A percentile compares a stretch with the other conserved stretches of the same genome.
These are phyloP conservation scores for Scedosporium minutisporum DNA, from an alignment of 2,329 filamentous ascomycete species.

Conservation along the genomic window DNA sequence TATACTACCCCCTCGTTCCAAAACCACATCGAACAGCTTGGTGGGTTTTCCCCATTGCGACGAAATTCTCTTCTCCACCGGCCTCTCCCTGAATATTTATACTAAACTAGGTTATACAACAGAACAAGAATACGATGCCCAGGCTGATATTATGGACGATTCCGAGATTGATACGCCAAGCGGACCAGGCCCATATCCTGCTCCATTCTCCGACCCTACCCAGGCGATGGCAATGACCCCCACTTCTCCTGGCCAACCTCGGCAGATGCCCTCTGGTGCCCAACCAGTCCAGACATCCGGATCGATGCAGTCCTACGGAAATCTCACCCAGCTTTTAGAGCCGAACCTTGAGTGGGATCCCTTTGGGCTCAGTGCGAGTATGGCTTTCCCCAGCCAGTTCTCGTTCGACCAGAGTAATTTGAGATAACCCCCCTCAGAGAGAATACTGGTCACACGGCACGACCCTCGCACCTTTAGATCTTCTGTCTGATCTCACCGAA, in stretches of 20 bases:
- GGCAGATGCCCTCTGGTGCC: slow-evolving; percentile 25
- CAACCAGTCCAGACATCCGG: slow-evolving; percentile 22
- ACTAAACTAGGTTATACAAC: slow-evolving; percentile 16
- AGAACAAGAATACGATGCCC: slow-evolving; percentile 97
- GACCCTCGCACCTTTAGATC: no score
- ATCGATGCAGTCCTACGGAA: slow-evolving; percentile 42
- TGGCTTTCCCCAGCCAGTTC: slow-evolving; percentile 86
- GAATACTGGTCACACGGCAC: not conserved
- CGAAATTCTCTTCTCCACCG: slow-evolving; percentile 23
- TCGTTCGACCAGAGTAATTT: slow-evolving; percentile 57
- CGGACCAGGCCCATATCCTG: slow-evolving; percentile 56
- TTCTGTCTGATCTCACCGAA: no score
- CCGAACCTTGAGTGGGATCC: slow-evolving; percentile 87
- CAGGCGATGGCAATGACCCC: slow-evolving; percentile 34
- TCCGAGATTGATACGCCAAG: slow-evolving; percentile 58
- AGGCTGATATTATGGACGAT: slow-evolving; percentile 81
- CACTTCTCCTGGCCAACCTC: slow-evolving; percentile 25
- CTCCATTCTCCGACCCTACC: slow-evolving; percentile 39
- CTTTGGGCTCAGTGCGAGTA: slow-evolving; percentile 85
- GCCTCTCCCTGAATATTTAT: not conserved
- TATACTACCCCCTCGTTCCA: slow-evolving; percentile 79
- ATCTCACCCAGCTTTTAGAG: slow-evolving; percentile 57
- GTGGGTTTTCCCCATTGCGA: slow-evolving; percentile 64
- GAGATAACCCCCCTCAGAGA: slow-evolving; percentile 19
- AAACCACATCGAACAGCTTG: slow-evolving; percentile 90